phyloP scores from a whole-genome alignment of 2,329 filamentous ascomycete genomes.

The Colletotrichum truncatum region DNA sequence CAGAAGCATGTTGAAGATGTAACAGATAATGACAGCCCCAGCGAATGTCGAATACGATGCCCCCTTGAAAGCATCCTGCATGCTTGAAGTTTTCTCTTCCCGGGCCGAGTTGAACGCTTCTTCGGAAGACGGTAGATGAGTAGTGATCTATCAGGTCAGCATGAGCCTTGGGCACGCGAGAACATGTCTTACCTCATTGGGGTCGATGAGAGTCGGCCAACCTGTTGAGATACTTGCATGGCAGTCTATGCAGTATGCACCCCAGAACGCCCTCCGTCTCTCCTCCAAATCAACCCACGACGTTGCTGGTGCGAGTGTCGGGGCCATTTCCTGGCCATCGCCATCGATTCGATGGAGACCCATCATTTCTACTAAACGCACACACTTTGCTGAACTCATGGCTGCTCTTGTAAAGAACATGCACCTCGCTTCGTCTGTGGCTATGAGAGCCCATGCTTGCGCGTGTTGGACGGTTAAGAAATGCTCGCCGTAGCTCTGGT shows the following conservation, averaged over 20 bases:
- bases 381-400: conserved; percentile 78
- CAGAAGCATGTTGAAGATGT: conserved; percentile 83
- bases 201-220: conserved; percentile 85
- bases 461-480: conserved; percentile 83
- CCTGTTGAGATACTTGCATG: conserved; percentile 91
- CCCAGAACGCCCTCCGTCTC: conserved; percentile 86
- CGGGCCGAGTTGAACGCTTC: conserved; percentile 76
- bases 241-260: conserved; percentile 81
- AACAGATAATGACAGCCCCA: conserved; percentile 76
- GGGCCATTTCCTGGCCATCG: conserved; percentile 71
- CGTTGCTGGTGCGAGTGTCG: conserved; percentile 75
- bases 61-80: conserved; percentile 72
- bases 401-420: conserved; percentile 89
- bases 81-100: conserved; percentile 67
- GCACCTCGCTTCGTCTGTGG: conserved; percentile 82
- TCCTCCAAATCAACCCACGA: conserved; percentile 85
- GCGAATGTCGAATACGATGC: conserved; percentile 75
- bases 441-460: conserved; percentile 81
- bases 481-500: conserved; percentile 76
- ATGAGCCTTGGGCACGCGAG: not conserved
- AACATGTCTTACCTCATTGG: conserved; percentile 61
- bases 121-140: conserved; percentile 82
- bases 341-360: conserved; percentile 83
- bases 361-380: conserved; percentile 83
- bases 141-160: conserved; percentile 65